A percentile compares a stretch with the other conserved stretches of the same genome.
Conservation (phyloP, 768 basidiomycete species). For the Suillus alpinus region DNA sequence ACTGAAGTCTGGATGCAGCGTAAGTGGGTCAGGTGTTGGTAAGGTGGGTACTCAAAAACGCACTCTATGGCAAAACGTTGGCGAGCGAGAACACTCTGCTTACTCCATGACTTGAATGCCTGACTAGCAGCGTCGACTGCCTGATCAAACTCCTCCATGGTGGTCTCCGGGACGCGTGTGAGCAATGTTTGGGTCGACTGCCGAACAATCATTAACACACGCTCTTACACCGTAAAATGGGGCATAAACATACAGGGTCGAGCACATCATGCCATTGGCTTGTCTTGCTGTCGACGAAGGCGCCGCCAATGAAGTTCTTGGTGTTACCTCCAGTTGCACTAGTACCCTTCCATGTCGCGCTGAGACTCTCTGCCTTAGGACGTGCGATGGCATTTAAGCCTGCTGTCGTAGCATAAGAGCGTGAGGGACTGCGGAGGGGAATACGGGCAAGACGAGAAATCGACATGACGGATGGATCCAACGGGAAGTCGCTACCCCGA, state of each 20-base stretch:
- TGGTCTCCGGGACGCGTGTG: constrained; percentile 88
- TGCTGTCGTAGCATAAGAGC: constrained; percentile 45
- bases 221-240: background rate
- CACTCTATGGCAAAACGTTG: constrained; percentile 90
- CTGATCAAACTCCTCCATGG: constrained; percentile 71
- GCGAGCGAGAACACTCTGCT: constrained; percentile 77
- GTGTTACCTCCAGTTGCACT: constrained; percentile 81
- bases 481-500: background rate
- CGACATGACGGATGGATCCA: constrained; percentile 19
- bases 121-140: constrained; percentile 81
- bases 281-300: constrained; percentile 82
- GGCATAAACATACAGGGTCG: constrained; percentile 69
- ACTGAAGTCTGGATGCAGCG: constrained; percentile 65
- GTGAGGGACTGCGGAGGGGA: constrained; percentile 11
- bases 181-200: constrained; percentile 91
- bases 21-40: constrained; percentile 5
- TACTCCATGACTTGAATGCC: constrained; percentile 89
- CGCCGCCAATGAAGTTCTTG: constrained; percentile 89
- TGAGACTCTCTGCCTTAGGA: constrained; percentile 65
- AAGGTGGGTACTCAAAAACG: constrained; percentile 25
- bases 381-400: constrained; percentile 55
- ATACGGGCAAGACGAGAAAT: constrained; percentile 18
- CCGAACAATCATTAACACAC: background rate
- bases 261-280: constrained; percentile 81
- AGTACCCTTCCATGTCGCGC: constrained; percentile 83